A percentile compares a stretch with the other conserved stretches of the same genome.
Conservation (phyloP, 2,329 filamentous ascomycete genomes). For the Talaromyces atroroseus region DNA sequence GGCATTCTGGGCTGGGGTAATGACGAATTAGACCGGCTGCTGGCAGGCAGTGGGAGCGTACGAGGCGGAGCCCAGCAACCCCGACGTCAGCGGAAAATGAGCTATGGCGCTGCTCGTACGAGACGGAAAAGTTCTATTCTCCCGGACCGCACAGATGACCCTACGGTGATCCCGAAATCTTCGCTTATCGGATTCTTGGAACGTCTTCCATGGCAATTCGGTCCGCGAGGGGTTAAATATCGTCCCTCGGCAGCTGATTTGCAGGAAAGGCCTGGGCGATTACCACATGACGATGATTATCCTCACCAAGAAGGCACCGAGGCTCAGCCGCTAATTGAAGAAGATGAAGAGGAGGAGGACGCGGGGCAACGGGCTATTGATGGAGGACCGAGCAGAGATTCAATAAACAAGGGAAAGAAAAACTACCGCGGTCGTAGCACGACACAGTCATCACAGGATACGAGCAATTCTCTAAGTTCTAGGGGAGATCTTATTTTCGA, state of each 20-base stretch:
- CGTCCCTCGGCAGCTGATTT: conserved; percentile 86
- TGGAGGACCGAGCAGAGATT: background rate
- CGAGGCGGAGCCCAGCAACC: conserved; percentile 55
- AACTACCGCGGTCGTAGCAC: conserved; percentile 62
- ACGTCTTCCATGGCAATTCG: conserved; percentile 76
- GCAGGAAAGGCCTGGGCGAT: conserved; percentile 72
- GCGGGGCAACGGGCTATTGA: conserved; percentile 41
- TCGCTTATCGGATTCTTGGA: conserved; percentile 80
- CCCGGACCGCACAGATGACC: conserved; percentile 56
- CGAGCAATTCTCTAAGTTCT: conserved; percentile 79
- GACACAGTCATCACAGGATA: conserved; percentile 73
- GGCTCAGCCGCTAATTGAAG: conserved; percentile 61
- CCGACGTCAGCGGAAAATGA: conserved; percentile 74
- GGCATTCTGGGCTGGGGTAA: conserved; percentile 70
- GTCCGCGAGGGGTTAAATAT: conserved; percentile 72
- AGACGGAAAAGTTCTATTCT: conserved; percentile 54
- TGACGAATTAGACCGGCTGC: conserved; percentile 78
- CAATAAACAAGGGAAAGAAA: conserved; percentile 11
- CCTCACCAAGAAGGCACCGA: conserved; percentile 2
- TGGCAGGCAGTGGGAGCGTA: conserved; percentile 58
- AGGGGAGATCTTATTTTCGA: conserved; percentile 87
- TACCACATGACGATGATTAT: conserved; percentile 50
- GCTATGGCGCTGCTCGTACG: conserved; percentile 71
- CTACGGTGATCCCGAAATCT: conserved; percentile 84
- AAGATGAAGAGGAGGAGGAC: conserved; percentile 49